Evolutionary conservation across 768 basidiomycete genomes (phyloP), one percentile per base, ranked within the genome.

Genomic region (Jaapia argillacea): DNA sequence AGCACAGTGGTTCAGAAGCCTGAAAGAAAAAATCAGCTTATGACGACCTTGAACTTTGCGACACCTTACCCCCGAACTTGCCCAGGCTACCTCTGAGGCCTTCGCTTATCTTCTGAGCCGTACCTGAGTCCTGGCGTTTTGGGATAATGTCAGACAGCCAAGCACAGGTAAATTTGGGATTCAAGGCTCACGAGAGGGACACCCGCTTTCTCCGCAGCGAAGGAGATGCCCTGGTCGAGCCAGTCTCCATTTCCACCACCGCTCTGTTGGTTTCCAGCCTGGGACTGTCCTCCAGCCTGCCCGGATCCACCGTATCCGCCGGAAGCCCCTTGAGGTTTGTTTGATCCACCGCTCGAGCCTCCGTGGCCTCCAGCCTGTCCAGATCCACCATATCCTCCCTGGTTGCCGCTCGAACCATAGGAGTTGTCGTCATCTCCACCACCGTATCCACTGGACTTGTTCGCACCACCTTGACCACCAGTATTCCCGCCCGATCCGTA

Each of bases 161-260:
- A 6, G 22, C 21, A 22, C 21, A 10, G 28, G 39, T 43, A 47
- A 26, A 21, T 22, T 37, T 24, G 21, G 37, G 18, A 20, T 6
- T 23, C 22, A 36, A 36, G 6, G 61, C 71, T 40, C 44, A 76
- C 73, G 13, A 75, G 5, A 46, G 71, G 64, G 49, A 59, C 65
- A 0, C 74, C 74, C 23, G 64, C 65, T 52, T 67, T 63, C 45
- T 58, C 44, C 5, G 71, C 55, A 13, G 58, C 59, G 45, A 38
- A 51, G 35, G 22, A 10, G 25, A 76, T 56, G 36, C 70, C 67
- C 45, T 68, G 65, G 45, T 66, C 56, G 40, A 67, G 31, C 58
- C 50, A 68, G 51, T 63, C 57, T 23, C 46, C 49, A 6, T 49
- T 47, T 36, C 59, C 41, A 23, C 41, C 31, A 6, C 44, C 16